These are phyloP conservation scores for Bidens hawaiensis DNA, from an alignment of 140 eudicot species.

Conservation along the genomic window DNA sequence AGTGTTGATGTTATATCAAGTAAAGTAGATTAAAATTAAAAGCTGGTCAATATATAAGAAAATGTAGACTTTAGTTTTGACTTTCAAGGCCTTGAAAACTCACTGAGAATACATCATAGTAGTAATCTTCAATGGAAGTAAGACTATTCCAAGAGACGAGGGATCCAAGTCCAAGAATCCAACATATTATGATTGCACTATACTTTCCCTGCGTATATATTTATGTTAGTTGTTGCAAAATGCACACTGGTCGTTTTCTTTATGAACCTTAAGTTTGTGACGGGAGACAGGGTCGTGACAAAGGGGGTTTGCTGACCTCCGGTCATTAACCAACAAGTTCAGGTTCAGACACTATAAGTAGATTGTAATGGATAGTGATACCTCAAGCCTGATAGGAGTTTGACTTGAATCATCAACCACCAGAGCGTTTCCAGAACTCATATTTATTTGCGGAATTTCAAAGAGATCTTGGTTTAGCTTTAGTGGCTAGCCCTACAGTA, in stretches of 20 bases:
- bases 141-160: constrained; percentile 71
- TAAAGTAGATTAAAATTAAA: neutral
- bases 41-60: constrained; percentile 2
- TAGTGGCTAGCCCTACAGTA: neutral
- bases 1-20: neutral
- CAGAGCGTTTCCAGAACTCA: constrained; percentile 12
- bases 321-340: neutral
- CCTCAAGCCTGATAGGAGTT: constrained; percentile 42
- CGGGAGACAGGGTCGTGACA: neutral
- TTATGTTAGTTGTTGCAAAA: neutral
- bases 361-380: constrained; percentile 14
- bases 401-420: constrained; percentile 18
- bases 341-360: neutral
- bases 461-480: neutral
- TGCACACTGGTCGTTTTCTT: neutral
- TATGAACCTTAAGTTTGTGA: neutral
- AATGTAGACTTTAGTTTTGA: constrained; percentile 22
- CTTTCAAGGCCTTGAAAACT: constrained; percentile 15
- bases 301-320: too few species aligned
- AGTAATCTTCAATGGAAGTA: constrained; percentile 61
- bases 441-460: neutral
- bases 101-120: constrained; percentile 63
- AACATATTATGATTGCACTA: constrained; percentile 42
- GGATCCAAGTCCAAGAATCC: constrained; percentile 77
- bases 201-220: constrained; percentile 43